Conservation (phyloP, 805 yeast species). For the Candida coquimbonensis region DNA sequence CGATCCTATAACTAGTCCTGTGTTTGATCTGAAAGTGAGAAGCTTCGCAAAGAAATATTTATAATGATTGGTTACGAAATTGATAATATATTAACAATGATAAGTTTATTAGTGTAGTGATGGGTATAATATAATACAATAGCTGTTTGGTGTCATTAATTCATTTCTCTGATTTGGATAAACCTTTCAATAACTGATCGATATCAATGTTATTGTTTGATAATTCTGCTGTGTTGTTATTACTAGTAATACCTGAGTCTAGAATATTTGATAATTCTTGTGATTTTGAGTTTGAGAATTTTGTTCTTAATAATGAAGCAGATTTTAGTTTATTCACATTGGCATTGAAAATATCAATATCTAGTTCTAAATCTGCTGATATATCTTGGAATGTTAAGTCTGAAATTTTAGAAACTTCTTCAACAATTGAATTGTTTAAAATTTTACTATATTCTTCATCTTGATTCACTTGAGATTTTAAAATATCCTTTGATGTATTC, state of each 20-base stretch:
- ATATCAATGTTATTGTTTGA: slow-evolving; percentile 18
- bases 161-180: slow-evolving; percentile 21
- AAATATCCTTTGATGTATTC: neutral
- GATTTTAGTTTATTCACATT: slow-evolving; percentile 18
- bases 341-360: slow-evolving; percentile 18
- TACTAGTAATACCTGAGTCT: slow-evolving; percentile 39
- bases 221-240: slow-evolving; percentile 15
- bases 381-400: slow-evolving; percentile 11
- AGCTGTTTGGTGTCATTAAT: neutral
- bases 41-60: slow-evolving; percentile 70
- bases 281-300: slow-evolving; percentile 31
- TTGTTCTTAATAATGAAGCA: slow-evolving; percentile 13
- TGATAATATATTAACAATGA: slow-evolving; percentile 1
- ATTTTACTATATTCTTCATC: slow-evolving; percentile 21
- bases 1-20: slow-evolving; percentile 64
- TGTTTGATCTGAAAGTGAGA: slow-evolving; percentile 71
- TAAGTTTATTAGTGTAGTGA: neutral
- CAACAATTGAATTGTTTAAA: slow-evolving; percentile 12
- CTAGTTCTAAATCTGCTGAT: slow-evolving; percentile 9
- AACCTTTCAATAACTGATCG: slow-evolving; percentile 29
- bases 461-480: slow-evolving; percentile 1
- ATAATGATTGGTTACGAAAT: slow-evolving; percentile 22
- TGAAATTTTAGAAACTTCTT: slow-evolving; percentile 11
- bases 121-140: neutral
- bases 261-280: slow-evolving; percentile 36